These are phyloP conservation scores for Entophlyctis luteolus DNA, from an alignment of 192 early-diverging fungal genomes.

Conservation along the genomic window DNA sequence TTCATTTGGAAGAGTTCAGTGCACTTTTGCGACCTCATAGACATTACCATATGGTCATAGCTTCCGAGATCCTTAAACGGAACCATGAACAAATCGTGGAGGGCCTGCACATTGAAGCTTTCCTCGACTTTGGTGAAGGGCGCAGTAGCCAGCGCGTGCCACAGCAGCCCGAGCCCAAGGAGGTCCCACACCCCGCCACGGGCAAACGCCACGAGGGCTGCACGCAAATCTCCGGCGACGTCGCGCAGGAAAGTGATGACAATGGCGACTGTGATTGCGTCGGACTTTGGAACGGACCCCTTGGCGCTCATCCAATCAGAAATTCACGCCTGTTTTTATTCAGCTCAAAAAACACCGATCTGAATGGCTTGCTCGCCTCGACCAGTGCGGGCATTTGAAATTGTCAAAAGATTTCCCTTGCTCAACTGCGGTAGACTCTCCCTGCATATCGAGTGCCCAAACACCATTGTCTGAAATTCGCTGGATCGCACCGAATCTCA, in stretches of 20 bases:
- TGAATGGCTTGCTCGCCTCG: too few relatives aligned
- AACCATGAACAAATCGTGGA: slow-evolving; percentile 78
- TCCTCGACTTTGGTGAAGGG: slow-evolving; percentile 97
- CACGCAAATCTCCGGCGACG: too few relatives aligned
- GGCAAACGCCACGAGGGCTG: too few relatives aligned
- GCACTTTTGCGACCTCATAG: background rate
- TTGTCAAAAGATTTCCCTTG: slow-evolving; percentile 57
- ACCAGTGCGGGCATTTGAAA: slow-evolving; percentile 99
- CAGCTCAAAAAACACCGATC: too few relatives aligned
- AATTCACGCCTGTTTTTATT: too few relatives aligned
- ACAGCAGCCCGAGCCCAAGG: background rate
- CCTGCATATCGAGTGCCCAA: slow-evolving; percentile 93
- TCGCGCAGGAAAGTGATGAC: too few relatives aligned
- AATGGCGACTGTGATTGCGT: too few relatives aligned
- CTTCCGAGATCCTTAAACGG: slow-evolving; percentile 5
- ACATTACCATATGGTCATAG: slow-evolving; percentile 76
- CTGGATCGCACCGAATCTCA: too few relatives aligned
- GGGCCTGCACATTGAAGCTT: slow-evolving; percentile 91
- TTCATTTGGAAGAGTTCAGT: background rate
- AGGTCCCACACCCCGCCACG: slow-evolving; percentile 6
- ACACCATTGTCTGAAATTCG: slow-evolving; percentile 87
- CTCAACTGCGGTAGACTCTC: slow-evolving; percentile 81
- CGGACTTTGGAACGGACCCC: too few relatives aligned
- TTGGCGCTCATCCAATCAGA: too few relatives aligned
- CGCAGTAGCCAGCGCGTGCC: background rate